Base-by-base conservation (phyloP, 495 filamentous ascomycete genomes). In the Clohesyomyces aquaticus region DNA sequence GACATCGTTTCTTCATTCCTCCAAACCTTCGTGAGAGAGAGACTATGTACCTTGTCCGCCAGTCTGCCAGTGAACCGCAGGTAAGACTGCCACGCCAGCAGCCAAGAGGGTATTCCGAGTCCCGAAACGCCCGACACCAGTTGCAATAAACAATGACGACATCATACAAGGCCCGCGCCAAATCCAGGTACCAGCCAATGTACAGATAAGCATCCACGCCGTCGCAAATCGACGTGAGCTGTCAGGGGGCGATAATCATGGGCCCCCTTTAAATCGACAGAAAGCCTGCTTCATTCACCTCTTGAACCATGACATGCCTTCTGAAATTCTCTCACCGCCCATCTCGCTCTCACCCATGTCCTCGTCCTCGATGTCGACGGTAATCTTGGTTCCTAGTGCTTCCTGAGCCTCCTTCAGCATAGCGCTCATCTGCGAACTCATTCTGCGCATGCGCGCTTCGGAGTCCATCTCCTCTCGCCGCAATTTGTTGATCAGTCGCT, bases 391-490 rank as follows among this genome's bases (percentile, higher is more conserved):
- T 11, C 90, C 91, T 21, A 97, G 70, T 12, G 94, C 94, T 70
- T 94, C 89, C 71, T 87, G 89, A 0, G 91, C 94, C 73, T 97
- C 87, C 8, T 86, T 75, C 45, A 98, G 96, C 90, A 98, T 91
- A 28, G 82, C 86, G 68, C 88, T 84, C 25, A 97, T 76, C 68
- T 87, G 85, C 38, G 84, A 80, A 70, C 93, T 94, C 73, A 97
- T 83, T 21, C 87, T 83, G 56, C 84, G 83, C 54, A 98, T 82
- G 54, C 87, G 86, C 43, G 84, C 83, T 68, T 97, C 93, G 18
- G 87, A 84, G 66, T 94, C 90, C 47, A 85, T 80, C 66, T 96
- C 92, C 23, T 87, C 86, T 38, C 84, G 83, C 21, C 84, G 78
- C 61, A 85, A 83, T 68, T 83, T 79, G 18, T 86, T 86, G 19